phyloP scores from a whole-genome alignment of 1,139 yeast genomes.

The Candida mesenterica region DNA sequence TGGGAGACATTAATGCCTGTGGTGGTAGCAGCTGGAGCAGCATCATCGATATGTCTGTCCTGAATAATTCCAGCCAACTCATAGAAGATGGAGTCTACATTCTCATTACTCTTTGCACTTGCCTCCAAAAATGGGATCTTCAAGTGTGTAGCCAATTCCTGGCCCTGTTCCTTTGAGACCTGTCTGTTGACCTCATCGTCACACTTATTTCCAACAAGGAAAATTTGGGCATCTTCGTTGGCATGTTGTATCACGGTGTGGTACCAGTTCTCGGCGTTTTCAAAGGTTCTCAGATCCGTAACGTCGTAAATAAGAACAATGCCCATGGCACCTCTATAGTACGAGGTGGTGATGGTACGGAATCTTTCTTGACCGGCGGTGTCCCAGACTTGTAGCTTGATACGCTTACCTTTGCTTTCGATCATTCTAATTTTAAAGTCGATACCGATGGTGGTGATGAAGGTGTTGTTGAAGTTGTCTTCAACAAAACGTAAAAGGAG shows the following conservation, averaged over 20 bases:
- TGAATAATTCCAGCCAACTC: conserved; percentile 87
- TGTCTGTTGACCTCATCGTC: conserved; percentile 79
- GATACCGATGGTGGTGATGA: conserved; percentile 96
- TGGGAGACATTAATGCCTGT: conserved; percentile 49
- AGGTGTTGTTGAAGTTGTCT: conserved; percentile 94
- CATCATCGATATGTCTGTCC: conserved; percentile 61
- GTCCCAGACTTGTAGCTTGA: conserved; percentile 97
- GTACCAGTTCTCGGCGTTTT: conserved; percentile 84
- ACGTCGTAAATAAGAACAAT: conserved; percentile 94
- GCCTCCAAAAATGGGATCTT: conserved; percentile 94
- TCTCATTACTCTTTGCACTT: conserved; percentile 88
- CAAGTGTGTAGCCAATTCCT: conserved; percentile 79
- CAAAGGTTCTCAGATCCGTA: conserved; percentile 91
- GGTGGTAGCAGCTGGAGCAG: conserved; percentile 21
- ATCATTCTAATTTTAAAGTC: conserved; percentile 97
- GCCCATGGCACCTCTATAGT: conserved; percentile 99
- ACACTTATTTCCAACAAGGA: conserved; percentile 92
- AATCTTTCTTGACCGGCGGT: conserved; percentile 99
- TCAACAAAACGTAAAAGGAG: conserved; percentile 90
- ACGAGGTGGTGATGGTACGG: conserved; percentile 96
- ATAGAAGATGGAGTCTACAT: conserved; percentile 89
- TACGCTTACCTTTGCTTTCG: conserved; percentile 87
- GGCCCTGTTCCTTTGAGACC: conserved; percentile 86
- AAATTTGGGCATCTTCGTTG: conserved; percentile 89
- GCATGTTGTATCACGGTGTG: conserved; percentile 96